Evolutionary conservation across 345 rosid species (phyloP).

Genomic region (Garcia nutans): DNA sequence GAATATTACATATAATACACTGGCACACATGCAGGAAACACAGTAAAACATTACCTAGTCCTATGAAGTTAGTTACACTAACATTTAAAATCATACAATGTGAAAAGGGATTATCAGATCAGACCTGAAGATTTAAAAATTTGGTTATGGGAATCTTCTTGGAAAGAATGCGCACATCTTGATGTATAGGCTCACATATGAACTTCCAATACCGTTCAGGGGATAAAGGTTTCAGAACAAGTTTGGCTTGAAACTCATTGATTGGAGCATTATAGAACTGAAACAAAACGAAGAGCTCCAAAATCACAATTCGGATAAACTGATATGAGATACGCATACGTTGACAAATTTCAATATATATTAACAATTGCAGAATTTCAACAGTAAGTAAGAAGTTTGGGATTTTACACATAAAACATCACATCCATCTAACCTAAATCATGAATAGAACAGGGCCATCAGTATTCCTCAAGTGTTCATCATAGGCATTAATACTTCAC

Average conservation of each 20-base stretch:
- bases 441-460: neutral
- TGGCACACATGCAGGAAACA: neutral
- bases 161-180: constrained; percentile 65
- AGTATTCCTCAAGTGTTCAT: neutral
- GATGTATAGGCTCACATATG: constrained; percentile 64
- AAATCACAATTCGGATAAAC: constrained; percentile 14
- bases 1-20: neutral
- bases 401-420: neutral
- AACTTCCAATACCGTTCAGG: constrained; percentile 81
- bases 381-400: neutral
- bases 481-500: neutral
- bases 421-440: neutral
- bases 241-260: constrained; percentile 79
- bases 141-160: constrained; percentile 84
- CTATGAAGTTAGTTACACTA: neutral
- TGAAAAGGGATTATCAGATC: constrained; percentile 6
- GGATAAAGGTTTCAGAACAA: constrained; percentile 77
- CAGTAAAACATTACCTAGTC: neutral
- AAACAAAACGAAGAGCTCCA: constrained; percentile 19
- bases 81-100: neutral
- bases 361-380: neutral
- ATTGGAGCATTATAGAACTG: constrained; percentile 81
- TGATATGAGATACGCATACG: neutral
- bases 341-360: neutral
- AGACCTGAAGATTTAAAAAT: constrained; percentile 82